These are phyloP conservation scores for Coemansia sp. DNA, from an alignment of 192 early-diverging fungal genomes.

Conservation along the genomic window DNA sequence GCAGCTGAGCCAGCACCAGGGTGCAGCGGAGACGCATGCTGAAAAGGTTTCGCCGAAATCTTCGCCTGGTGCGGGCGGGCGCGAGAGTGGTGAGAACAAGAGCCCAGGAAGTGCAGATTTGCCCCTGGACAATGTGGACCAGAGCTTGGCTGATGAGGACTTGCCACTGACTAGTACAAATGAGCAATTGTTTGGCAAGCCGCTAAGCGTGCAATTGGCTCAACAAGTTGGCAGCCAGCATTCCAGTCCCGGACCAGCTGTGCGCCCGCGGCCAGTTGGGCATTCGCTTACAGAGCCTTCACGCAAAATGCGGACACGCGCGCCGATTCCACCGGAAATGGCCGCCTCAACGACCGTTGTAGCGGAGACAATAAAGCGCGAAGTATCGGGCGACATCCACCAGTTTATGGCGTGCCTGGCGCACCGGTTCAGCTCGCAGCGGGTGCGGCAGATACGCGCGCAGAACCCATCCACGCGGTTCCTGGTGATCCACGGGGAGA, in stretches of 20 bases:
- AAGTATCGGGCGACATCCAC: constrained; percentile 39
- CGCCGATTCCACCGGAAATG: background rate
- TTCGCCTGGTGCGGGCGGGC: too few relatives aligned
- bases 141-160: background rate
- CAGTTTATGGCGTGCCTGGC: constrained; percentile 52
- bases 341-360: background rate
- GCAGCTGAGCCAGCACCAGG: constrained; percentile 13
- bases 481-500: constrained; percentile 48
- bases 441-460: constrained; percentile 18
- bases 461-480: constrained; percentile 33
- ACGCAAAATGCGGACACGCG: background rate
- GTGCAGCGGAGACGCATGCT: too few relatives aligned
- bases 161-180: background rate
- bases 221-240: background rate
- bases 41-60: too few relatives aligned
- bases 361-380: constrained; percentile 1
- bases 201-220: background rate
- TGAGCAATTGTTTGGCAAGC: background rate
- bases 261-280: background rate
- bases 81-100: too few relatives aligned
- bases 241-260: background rate
- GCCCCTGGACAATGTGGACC: background rate
- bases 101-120: too few relatives aligned
- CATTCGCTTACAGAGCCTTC: background rate
- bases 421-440: constrained; percentile 30